Evolutionary conservation across 1,139 yeast species (phyloP).

Genomic region (Ogataea hybrid): DNA sequence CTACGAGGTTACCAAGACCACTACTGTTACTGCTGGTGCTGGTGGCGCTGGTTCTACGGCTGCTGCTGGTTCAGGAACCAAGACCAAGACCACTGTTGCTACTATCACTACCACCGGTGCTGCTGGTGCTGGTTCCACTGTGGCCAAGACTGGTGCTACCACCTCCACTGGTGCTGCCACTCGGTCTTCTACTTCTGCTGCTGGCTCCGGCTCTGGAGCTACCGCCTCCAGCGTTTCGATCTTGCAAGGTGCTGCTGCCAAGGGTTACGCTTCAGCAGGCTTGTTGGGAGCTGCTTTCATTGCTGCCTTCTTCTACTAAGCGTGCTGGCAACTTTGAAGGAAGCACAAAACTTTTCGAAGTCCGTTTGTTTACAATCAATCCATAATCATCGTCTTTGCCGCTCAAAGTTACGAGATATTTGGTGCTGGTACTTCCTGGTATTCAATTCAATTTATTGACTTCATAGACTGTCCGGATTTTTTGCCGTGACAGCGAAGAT

Average conservation of each 20-base stretch:
- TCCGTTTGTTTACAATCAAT: background rate
- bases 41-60: slow-evolving; percentile 21
- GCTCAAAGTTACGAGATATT: slow-evolving; percentile 5
- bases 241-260: slow-evolving; percentile 20
- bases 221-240: slow-evolving; percentile 16
- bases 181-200: slow-evolving; percentile 5
- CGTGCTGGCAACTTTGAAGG: background rate
- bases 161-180: slow-evolving; percentile 2
- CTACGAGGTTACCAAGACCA: slow-evolving; percentile 12
- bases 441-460: slow-evolving; percentile 8
- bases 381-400: slow-evolving; percentile 2
- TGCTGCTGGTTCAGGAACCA: slow-evolving; percentile 18
- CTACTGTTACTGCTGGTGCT: slow-evolving; percentile 14
- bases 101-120: slow-evolving; percentile 8
- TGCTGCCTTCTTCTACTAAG: slow-evolving; percentile 20
- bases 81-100: slow-evolving; percentile 4
- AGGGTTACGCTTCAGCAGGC: slow-evolving; percentile 22
- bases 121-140: slow-evolving; percentile 4
- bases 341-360: background rate
- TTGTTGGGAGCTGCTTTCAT: slow-evolving; percentile 23
- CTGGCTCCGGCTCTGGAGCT: slow-evolving; percentile 14
- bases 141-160: slow-evolving; percentile 26
- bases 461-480: background rate
- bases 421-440: slow-evolving; percentile 15
- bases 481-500: background rate